Percentiles rank a stretch among this genome's conserved stretches.
Evolutionary conservation across 2,329 filamentous ascomycete species (phyloP).

Genomic region (Sarocladium brachiariae): DNA sequence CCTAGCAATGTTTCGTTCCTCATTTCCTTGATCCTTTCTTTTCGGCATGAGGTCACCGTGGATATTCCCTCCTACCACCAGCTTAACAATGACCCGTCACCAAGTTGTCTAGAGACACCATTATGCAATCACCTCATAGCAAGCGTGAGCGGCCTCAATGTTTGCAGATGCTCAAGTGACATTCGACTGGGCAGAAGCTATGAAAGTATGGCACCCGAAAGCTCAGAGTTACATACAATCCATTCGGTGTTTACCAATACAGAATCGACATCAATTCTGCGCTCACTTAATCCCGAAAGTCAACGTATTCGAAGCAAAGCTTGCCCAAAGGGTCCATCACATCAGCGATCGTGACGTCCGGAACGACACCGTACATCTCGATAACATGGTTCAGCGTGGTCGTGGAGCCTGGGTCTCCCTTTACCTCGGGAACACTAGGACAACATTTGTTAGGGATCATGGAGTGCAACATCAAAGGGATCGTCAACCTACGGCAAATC

Average conservation of each 20-base stretch:
- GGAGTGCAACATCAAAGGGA: neutral
- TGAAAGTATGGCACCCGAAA: too few relatives aligned
- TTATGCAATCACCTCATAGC: too few relatives aligned
- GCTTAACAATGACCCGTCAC: too few relatives aligned
- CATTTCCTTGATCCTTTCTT: too few relatives aligned
- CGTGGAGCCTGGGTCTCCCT: constrained; percentile 1
- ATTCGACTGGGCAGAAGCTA: too few relatives aligned
- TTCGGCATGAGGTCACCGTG: too few relatives aligned
- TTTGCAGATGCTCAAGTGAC: too few relatives aligned
- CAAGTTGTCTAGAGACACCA: too few relatives aligned
- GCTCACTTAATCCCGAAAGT: constrained; percentile 6
- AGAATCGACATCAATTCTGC: neutral
- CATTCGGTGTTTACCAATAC: too few relatives aligned
- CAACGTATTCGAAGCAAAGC: constrained; percentile 5
- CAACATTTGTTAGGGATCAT: neutral
- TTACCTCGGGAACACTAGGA: neutral
- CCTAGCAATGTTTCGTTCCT: too few relatives aligned
- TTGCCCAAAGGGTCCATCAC: constrained; percentile 2
- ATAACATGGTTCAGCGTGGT: constrained; percentile 5
- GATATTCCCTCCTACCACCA: too few relatives aligned
- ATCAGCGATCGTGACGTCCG: constrained; percentile 1
- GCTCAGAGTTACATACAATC: too few relatives aligned
- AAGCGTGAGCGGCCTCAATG: neutral
- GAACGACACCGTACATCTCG: constrained; percentile 5
- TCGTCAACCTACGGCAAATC: constrained; percentile 1